These are phyloP conservation scores for Trichoderma sp. DNA, from an alignment of 2,329 filamentous ascomycete genomes.

Conservation along the genomic window DNA sequence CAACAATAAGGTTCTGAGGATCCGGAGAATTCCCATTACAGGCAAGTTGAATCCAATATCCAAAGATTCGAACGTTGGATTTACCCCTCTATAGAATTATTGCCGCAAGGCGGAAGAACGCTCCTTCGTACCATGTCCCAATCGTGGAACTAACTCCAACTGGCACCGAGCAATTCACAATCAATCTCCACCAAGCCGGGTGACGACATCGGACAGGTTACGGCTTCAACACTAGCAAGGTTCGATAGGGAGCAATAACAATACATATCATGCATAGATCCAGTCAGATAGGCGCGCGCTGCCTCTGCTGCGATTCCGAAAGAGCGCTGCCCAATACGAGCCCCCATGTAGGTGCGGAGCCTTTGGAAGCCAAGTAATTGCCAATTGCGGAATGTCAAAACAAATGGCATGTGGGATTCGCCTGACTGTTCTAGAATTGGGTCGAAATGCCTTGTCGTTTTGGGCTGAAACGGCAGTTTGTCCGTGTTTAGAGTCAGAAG, in stretches of 20 bases:
- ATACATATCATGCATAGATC: background rate
- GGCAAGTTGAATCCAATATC: background rate
- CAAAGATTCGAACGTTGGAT: background rate
- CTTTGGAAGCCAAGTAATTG: background rate
- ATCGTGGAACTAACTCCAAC: background rate
- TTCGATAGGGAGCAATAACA: background rate
- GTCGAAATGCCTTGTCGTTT: background rate
- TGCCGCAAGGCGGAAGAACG: background rate
- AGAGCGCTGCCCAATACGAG: background rate
- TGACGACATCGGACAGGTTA: background rate
- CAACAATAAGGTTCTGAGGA: background rate
- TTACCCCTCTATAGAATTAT: background rate
- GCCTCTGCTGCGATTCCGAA: background rate
- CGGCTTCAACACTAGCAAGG: background rate
- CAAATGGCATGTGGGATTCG: background rate
- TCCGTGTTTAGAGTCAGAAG: background rate
- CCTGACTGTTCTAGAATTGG: background rate
- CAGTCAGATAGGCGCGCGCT: background rate
- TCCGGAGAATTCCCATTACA: background rate
- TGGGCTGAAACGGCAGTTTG: background rate
- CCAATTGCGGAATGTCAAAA: background rate
- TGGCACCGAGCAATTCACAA: background rate
- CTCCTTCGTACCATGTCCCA: background rate
- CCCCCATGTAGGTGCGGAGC: background rate
- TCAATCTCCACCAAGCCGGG: background rate